Conservation (phyloP, 1,139 yeast species). For the Taphrina populina region DNA sequence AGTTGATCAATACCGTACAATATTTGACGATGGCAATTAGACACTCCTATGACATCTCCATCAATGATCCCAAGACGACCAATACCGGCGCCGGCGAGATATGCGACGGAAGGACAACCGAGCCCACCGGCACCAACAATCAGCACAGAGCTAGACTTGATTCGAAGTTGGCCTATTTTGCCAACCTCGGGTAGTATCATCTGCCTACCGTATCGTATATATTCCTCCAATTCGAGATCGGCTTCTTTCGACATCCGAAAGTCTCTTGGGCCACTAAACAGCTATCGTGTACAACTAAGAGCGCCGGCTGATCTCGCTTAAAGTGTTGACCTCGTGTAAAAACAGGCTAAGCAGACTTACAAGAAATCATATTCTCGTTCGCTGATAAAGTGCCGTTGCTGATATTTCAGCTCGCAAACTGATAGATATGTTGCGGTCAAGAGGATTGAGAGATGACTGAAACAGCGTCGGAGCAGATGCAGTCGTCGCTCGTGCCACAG, state of each 20-base stretch:
- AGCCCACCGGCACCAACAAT: constrained; percentile 97
- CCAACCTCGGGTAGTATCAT: constrained; percentile 85
- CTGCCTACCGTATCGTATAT: constrained; percentile 84
- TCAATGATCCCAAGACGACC: constrained; percentile 86
- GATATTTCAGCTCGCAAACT: too few relatives aligned
- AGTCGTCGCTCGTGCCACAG: too few relatives aligned
- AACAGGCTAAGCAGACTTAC: too few relatives aligned
- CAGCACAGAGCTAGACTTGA: constrained; percentile 60
- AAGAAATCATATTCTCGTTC: too few relatives aligned
- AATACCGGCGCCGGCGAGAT: constrained; percentile 83
- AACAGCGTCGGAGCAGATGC: too few relatives aligned
- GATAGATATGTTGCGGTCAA: too few relatives aligned
- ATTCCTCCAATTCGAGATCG: constrained; percentile 57
- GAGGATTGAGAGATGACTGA: too few relatives aligned
- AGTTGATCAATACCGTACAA: constrained; percentile 67
- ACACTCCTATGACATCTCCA: constrained; percentile 74
- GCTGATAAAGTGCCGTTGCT: too few relatives aligned
- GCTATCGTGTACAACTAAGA: too few relatives aligned
- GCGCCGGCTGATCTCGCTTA: too few relatives aligned
- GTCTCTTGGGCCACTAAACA: too few relatives aligned
- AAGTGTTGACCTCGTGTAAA: too few relatives aligned
- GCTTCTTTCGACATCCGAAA: background rate
- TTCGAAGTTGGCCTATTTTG: constrained; percentile 56
- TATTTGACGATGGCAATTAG: constrained; percentile 87
- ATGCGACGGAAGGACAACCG: constrained; percentile 87